Percentiles rank a stretch among this genome's conserved stretches.
These are phyloP conservation scores for Shiraia sp. DNA, from an alignment of 2,329 filamentous ascomycete genomes.

Conservation along the genomic window DNA sequence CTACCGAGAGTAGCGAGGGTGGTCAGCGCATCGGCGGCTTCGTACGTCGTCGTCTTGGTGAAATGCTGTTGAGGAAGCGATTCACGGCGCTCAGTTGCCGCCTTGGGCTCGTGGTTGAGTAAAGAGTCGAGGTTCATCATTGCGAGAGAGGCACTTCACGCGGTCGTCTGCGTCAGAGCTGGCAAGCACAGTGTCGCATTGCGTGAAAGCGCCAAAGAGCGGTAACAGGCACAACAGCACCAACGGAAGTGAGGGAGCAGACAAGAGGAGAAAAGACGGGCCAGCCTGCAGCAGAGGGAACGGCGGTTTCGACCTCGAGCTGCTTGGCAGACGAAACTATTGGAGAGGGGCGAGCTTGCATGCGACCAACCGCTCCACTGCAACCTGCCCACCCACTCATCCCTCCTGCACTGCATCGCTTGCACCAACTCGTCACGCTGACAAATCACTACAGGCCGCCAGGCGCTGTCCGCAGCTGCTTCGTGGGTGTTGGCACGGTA, in stretches of 20 bases:
- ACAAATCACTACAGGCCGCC: conserved; percentile 5
- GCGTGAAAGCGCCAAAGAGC: conserved; percentile 4
- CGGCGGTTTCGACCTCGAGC: background rate
- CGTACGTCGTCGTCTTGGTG: conserved; percentile 33
- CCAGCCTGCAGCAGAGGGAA: conserved; percentile 1
- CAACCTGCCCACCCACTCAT: too few relatives aligned
- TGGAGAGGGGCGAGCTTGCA: conserved; percentile 3
- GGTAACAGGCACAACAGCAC: background rate
- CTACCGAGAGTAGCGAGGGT: conserved; percentile 39
- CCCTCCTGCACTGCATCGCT: background rate
- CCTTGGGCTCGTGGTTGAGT: conserved; percentile 37
- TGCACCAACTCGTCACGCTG: conserved; percentile 4
- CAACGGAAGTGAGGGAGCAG: conserved; percentile 1
- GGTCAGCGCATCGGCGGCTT: conserved; percentile 47
- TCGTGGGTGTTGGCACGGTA: too few relatives aligned
- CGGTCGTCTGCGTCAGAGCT: conserved; percentile 5
- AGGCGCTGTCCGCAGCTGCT: background rate
- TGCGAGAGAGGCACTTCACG: conserved; percentile 2
- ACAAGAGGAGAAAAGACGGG: background rate
- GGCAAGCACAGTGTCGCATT: conserved; percentile 7
- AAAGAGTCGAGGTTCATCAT: conserved; percentile 42
- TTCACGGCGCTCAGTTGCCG: conserved; percentile 16
- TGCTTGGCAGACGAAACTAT: background rate
- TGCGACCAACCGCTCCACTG: conserved; percentile 8
- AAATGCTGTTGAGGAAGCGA: conserved; percentile 11